These are phyloP conservation scores for Fusarium siculi DNA, from an alignment of 2,329 filamentous ascomycete species.

Conservation along the genomic window DNA sequence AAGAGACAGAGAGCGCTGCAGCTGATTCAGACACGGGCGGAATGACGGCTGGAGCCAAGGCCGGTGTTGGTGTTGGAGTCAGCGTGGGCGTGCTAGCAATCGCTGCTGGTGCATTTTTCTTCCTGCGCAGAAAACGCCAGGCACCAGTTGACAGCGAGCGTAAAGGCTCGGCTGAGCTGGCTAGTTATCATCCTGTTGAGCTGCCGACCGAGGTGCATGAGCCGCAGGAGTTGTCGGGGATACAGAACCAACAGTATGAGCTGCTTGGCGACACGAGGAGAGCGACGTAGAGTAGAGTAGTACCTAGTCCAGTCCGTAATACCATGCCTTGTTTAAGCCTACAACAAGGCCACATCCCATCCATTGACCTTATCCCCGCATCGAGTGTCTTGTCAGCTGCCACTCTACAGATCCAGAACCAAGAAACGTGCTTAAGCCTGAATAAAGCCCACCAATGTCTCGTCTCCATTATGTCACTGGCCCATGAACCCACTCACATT, in stretches of 20 bases:
- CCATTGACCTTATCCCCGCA: neutral
- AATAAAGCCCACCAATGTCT: neutral
- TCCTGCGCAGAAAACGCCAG: neutral
- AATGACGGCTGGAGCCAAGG: conserved; percentile 23
- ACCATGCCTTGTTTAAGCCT: neutral
- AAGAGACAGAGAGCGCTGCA: neutral
- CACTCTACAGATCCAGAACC: neutral
- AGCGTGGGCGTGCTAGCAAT: neutral
- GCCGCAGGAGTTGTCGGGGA: conserved; percentile 11
- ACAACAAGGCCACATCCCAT: neutral
- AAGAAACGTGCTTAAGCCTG: neutral
- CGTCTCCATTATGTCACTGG: neutral
- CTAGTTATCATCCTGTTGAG: conserved; percentile 16
- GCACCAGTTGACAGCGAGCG: neutral
- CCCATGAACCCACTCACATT: neutral
- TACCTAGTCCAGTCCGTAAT: neutral
- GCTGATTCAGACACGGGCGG: neutral
- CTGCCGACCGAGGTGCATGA: neutral
- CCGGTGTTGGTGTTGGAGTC: conserved; percentile 19
- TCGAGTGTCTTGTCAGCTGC: neutral
- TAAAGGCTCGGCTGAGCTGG: neutral
- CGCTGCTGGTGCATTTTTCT: neutral
- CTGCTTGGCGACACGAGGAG: conserved; percentile 19
- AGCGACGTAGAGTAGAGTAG: neutral
- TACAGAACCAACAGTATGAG: conserved; percentile 5